Evolutionary conservation across 2,329 filamentous ascomycete genomes (phyloP).

Genomic region (Mycosphaerella sp.): DNA sequence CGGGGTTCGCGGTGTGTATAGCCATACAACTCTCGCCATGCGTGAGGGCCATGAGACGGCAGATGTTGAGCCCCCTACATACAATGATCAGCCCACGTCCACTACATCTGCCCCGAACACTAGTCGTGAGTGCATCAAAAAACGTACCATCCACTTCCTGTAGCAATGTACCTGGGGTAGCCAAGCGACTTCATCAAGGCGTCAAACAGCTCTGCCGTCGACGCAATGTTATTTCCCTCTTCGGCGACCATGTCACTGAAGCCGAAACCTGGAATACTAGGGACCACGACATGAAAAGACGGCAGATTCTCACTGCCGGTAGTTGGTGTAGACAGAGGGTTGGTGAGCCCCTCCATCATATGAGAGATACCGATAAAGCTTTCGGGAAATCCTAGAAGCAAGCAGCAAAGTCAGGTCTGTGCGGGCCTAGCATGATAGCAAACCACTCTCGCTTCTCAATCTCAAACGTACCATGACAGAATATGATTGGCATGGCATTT

Average conservation of each 20-base stretch:
- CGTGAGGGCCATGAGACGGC: constrained; percentile 43
- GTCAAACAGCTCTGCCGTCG: constrained; percentile 53
- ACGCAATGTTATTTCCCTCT: constrained; percentile 45
- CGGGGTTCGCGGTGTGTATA: constrained; percentile 55
- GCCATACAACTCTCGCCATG: constrained; percentile 51
- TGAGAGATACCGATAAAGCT: constrained; percentile 56
- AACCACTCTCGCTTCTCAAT: neutral
- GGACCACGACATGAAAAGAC: constrained; percentile 61
- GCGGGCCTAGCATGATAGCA: neutral
- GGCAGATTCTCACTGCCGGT: constrained; percentile 29
- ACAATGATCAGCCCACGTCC: neutral
- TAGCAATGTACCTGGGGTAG: constrained; percentile 54
- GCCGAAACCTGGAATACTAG: constrained; percentile 59
- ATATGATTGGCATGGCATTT: constrained; percentile 55
- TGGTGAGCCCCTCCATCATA: constrained; percentile 49
- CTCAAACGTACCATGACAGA: constrained; percentile 47
- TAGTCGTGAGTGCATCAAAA: neutral
- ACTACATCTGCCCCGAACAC: neutral
- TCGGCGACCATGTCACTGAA: constrained; percentile 58
- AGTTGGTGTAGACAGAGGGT: constrained; percentile 43
- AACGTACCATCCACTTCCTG: constrained; percentile 47
- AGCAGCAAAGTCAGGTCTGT: neutral
- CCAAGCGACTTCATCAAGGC: constrained; percentile 54
- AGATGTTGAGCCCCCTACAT: constrained; percentile 40
- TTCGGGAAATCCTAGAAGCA: constrained; percentile 47